Evolutionary conservation across 306 rosid species (phyloP), one percentile per base, ranked within the genome.

Genomic region (Prunus kanzakura): DNA sequence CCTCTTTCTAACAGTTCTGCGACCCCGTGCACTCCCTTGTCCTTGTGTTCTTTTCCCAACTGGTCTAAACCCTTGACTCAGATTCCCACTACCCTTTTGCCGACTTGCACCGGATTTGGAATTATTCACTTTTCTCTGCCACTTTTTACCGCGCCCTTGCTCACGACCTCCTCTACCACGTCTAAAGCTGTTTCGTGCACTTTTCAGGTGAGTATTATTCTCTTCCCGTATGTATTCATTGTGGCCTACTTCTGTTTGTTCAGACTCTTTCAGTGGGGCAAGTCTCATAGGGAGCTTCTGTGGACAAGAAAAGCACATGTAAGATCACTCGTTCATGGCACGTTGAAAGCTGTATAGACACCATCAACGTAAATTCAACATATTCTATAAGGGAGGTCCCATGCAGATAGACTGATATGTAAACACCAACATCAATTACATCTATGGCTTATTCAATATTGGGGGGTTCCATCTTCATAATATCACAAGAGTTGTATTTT

Each of bases 1-100:
- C 56, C 93, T 86, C 80, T 91, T 91, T 86, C 99, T 85, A 65
- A 92, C 90, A 0, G 99, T 92, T 8, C 99, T 93, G 56, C 90
- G 98, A 12, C 99, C 98, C 58, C 99, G 90, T 46, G 88, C 87
- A 61, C 97, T 89, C 60, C 82, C 91, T 74, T 85, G 90, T 70
- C 88, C 90, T 63, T 77, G 90, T 23, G 88, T 62, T 79, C 81
- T 88, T 58, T 76, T 84, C 3, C 84, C 91, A 64, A 83, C 88
- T 56, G 79, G 90, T 85, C 87, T 87, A 30, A 82, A 45, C 86
- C 83, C 92, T 69, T 72, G 86, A 81, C 70, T 84, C 27, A 83
- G 56, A 82, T 70, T 89, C 65, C 79, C 91, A 61, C 60, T 76
- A 73, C 73, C 67, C 84, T 79, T 89, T 50, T 70, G 84, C 3